Evolutionary conservation across 768 basidiomycete genomes (phyloP), one percentile per base, ranked within the genome.

Genomic region (Kwoniella bestiolae): DNA sequence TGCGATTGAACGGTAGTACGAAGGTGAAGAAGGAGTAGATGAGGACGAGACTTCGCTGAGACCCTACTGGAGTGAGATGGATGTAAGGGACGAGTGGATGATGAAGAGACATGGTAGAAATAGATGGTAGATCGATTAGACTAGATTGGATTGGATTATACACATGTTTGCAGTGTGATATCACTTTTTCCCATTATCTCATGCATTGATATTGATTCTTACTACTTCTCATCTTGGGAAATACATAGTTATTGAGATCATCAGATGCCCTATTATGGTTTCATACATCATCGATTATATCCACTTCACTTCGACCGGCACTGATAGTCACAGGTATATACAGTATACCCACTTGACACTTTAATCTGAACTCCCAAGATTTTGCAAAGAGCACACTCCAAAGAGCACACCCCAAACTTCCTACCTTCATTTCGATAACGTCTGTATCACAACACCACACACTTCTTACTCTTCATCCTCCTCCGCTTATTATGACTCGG

Each of bases 381-480:
- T n/a, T n/a, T n/a, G n/a, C n/a, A n/a, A n/a, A n/a, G n/a, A n/a
- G n/a, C n/a, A n/a, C n/a, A n/a, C n/a, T n/a, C n/a, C n/a, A n/a
- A n/a, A n/a, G n/a, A n/a, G n/a, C n/a, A n/a, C n/a, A n/a, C n/a
- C n/a, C n/a, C n/a, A n/a, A n/a, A n/a, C n/a, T n/a, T n/a, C n/a
- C n/a, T n/a, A n/a, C n/a, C n/a, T n/a, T n/a, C n/a, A n/a, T n/a
- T n/a, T 5, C 38, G 3, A 41, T 14, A 41, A 14, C 38, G 12
- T 41, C 18, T 41, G 12, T 18, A 41, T 32, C 44, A 68, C 29
- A 68, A 44, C 3, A 68, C 47, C 2, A 68, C 41, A 60, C 67
- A 68, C 32, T 64, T 68, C 31, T 62, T 67, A 25, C 32, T 46
- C 18, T 41, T 59, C 32, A 47, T 46, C 38, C 55, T 25, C 35